Conservation (phyloP, 1,139 yeast genomes). For the Cylindricascospora bacillispora region DNA sequence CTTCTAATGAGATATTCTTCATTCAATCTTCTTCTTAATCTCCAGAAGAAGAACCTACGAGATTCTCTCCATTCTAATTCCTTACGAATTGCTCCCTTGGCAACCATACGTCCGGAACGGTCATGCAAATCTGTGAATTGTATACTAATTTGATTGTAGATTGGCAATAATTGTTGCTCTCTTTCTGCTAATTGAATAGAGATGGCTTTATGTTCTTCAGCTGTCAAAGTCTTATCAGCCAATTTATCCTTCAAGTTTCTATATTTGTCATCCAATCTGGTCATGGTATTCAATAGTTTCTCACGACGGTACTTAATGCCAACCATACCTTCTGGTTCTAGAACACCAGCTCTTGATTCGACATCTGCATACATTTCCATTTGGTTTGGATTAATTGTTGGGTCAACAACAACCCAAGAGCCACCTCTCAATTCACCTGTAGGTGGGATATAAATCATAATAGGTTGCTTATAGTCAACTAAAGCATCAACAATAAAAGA, state of each 20-base stretch:
- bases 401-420: conserved; percentile 99
- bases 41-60: conserved; percentile 97
- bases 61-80: conserved; percentile 79
- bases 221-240: conserved; percentile 36
- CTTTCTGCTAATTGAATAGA: conserved; percentile 61
- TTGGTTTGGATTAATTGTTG: conserved; percentile 90
- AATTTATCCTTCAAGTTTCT: conserved; percentile 51
- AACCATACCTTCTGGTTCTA: conserved; percentile 99
- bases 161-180: conserved; percentile 70
- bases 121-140: conserved; percentile 98
- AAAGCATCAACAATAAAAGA: conserved; percentile 93
- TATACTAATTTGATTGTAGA: conserved; percentile 82
- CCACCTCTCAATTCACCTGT: conserved; percentile 98
- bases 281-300: conserved; percentile 79
- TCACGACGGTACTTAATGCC: conserved; percentile 95
- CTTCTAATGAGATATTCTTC: conserved; percentile 79
- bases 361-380: conserved; percentile 99
- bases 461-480: conserved; percentile 92
- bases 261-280: conserved; percentile 71
- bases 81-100: conserved; percentile 80
- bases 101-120: conserved; percentile 93
- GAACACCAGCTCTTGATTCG: conserved; percentile 94
- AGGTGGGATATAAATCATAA: conserved; percentile 93
- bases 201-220: conserved; percentile 55
- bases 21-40: conserved; percentile 88